Conservation (phyloP, 176 grass and related monocot genomes). For the Musa acuminata region DNA sequence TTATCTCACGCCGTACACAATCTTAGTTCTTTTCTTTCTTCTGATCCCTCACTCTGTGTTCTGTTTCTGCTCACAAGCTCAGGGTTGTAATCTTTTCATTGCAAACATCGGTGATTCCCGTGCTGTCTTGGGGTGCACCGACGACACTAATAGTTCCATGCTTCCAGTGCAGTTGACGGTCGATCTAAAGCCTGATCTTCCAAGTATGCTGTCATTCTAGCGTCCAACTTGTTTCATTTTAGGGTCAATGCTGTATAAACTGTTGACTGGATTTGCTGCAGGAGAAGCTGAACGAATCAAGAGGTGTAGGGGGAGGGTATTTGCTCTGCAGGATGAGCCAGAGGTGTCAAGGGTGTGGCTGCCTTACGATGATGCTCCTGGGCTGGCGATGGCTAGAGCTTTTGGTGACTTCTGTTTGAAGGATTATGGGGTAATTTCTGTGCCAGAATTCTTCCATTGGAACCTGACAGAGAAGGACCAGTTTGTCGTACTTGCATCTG, state of each 20-base stretch:
- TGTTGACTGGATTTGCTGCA: slow-evolving; percentile 7
- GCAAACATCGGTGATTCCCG: slow-evolving; percentile 92
- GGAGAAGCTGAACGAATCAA: slow-evolving; percentile 96
- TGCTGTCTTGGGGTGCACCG: slow-evolving; percentile 71
- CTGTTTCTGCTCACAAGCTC: slow-evolving; percentile 11
- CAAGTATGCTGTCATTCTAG: slow-evolving; percentile 39
- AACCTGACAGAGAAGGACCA: slow-evolving; percentile 65
- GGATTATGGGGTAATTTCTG: slow-evolving; percentile 93
- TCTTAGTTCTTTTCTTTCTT: slow-evolving; percentile 5
- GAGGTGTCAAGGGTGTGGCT: slow-evolving; percentile 98
- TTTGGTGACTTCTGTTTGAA: slow-evolving; percentile 98
- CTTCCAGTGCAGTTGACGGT: slow-evolving; percentile 72
- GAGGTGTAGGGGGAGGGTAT: slow-evolving; percentile 85
- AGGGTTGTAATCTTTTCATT: slow-evolving; percentile 79
- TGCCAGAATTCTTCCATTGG: slow-evolving; percentile 91
- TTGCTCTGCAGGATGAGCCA: slow-evolving; percentile 89
- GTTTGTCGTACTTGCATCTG: slow-evolving; percentile 90
- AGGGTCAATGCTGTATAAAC: not conserved
- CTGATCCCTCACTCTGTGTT: not conserved
- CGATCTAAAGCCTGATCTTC: slow-evolving; percentile 94
- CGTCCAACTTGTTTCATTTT: slow-evolving; percentile 1
- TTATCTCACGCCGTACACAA: not conserved
- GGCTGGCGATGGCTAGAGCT: slow-evolving; percentile 85
- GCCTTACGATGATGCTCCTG: slow-evolving; percentile 79
- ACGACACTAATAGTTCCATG: slow-evolving; percentile 34